Evolutionary conservation across 2,329 filamentous ascomycete genomes (phyloP).

Genomic region (Parafenestella ontariensis): DNA sequence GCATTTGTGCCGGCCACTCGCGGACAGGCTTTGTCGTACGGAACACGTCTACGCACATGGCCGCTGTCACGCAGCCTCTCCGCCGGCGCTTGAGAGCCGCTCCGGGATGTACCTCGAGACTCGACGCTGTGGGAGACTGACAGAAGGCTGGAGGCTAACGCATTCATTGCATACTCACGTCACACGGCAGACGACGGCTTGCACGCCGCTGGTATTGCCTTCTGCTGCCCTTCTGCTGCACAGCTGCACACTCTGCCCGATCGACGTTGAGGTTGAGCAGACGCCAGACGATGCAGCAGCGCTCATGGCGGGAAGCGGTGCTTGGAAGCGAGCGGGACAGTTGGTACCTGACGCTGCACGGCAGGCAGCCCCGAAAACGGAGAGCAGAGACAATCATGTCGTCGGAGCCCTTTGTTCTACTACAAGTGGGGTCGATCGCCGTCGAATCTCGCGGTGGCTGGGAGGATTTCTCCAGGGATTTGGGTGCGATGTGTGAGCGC

Average conservation of each 20-base stretch:
- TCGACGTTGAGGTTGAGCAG: not conserved
- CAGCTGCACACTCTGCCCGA: not conserved
- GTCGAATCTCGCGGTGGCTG: constrained; percentile 40
- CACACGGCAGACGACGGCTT: constrained; percentile 32
- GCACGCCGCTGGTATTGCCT: constrained; percentile 3
- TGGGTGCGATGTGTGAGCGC: constrained; percentile 5
- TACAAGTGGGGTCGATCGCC: constrained; percentile 36
- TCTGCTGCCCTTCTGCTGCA: too few species aligned
- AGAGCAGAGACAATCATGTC: constrained; percentile 19
- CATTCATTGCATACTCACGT: constrained; percentile 31
- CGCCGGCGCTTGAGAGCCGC: constrained; percentile 16
- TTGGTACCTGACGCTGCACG: constrained; percentile 13
- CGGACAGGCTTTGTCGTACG: constrained; percentile 29
- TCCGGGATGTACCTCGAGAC: constrained; percentile 27
- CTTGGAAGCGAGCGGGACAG: not conserved
- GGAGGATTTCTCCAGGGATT: constrained; percentile 34
- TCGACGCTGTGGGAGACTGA: constrained; percentile 27
- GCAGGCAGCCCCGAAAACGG: constrained; percentile 20
- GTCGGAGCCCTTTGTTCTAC: constrained; percentile 14
- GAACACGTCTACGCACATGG: constrained; percentile 42
- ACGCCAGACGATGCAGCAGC: constrained; percentile 6
- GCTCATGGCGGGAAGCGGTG: not conserved
- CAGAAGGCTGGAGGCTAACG: constrained; percentile 25
- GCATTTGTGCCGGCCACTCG: constrained; percentile 15
- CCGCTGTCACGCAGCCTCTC: constrained; percentile 29